Percentiles rank a stretch among this genome's conserved stretches.
These are phyloP conservation scores for Penicillium sp. DNA, from an alignment of 2,329 filamentous ascomycete species.

Conservation along the genomic window DNA sequence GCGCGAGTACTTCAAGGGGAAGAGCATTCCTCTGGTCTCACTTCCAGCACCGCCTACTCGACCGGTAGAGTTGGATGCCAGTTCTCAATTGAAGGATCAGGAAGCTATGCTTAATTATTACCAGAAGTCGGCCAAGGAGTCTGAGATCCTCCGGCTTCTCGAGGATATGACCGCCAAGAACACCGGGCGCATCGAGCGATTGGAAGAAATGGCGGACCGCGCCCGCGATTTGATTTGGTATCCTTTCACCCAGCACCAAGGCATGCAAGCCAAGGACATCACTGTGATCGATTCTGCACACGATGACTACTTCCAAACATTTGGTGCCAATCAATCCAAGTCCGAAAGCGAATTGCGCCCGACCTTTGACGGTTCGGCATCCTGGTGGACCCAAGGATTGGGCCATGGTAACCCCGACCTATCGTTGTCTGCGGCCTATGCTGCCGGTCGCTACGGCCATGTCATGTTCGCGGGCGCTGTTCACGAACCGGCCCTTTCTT, in stretches of 20 bases:
- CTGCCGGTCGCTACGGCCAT: constrained; percentile 80
- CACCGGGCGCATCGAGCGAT: constrained; percentile 54
- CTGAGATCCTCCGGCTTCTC: constrained; percentile 50
- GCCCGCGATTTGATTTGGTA: constrained; percentile 76
- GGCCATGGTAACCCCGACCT: constrained; percentile 75
- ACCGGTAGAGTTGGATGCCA: constrained; percentile 24
- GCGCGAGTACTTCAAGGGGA: constrained; percentile 64
- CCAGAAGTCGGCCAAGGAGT: constrained; percentile 42
- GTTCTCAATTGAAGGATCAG: constrained; percentile 50
- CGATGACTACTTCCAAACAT: constrained; percentile 74
- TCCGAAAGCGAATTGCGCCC: constrained; percentile 53
- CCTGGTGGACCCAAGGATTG: constrained; percentile 89
- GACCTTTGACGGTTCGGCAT: constrained; percentile 80
- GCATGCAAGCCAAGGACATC: constrained; percentile 63
- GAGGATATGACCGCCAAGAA: constrained; percentile 57
- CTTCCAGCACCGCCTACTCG: constrained; percentile 61
- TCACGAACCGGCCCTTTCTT: constrained; percentile 72
- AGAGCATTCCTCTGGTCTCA: constrained; percentile 58
- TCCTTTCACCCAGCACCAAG: constrained; percentile 79
- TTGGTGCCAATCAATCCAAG: constrained; percentile 29
- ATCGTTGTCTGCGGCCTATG: constrained; percentile 74
- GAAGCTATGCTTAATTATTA: constrained; percentile 68
- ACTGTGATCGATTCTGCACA: constrained; percentile 77
- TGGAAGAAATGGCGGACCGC: constrained; percentile 62
- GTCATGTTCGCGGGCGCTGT: constrained; percentile 83